Conservation (phyloP, 2,329 filamentous ascomycete species). For the Rhynchosporium secalis region DNA sequence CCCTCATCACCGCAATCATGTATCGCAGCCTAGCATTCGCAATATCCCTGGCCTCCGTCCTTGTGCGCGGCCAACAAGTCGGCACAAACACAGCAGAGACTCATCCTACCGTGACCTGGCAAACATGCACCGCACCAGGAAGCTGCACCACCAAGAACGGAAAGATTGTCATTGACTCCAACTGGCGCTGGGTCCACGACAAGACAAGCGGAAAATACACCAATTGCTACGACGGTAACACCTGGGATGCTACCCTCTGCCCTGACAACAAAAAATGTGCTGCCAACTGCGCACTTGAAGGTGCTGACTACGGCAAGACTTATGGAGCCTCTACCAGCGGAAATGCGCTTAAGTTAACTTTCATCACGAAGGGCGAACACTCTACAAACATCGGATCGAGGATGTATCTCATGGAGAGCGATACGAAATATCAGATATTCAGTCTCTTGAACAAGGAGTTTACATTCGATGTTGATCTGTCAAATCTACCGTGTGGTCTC, state of each 20-base stretch:
- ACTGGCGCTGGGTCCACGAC: conserved; percentile 59
- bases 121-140: conserved; percentile 48
- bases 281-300: conserved; percentile 52
- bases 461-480: conserved; percentile 71
- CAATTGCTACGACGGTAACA: conserved; percentile 45
- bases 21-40: conserved; percentile 42
- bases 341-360: conserved; percentile 54
- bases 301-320: conserved; percentile 52
- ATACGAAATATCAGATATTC: conserved; percentile 64
- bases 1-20: conserved; percentile 21
- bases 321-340: conserved; percentile 56
- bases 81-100: conserved; percentile 48
- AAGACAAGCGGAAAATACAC: conserved; percentile 41
- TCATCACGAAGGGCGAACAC: conserved; percentile 50
- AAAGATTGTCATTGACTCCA: conserved; percentile 53
- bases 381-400: conserved; percentile 54
- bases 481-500: conserved; percentile 66
- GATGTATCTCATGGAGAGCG: conserved; percentile 59
- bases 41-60: conserved; percentile 45
- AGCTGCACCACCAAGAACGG: conserved; percentile 48
- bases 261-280: conserved; percentile 47
- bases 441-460: conserved; percentile 66
- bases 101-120: conserved; percentile 54
- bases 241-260: conserved; percentile 45
- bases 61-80: conserved; percentile 48